Base-by-base conservation (phyloP, 176 grass and related monocot species). In the Tillandsia fasciculata region DNA sequence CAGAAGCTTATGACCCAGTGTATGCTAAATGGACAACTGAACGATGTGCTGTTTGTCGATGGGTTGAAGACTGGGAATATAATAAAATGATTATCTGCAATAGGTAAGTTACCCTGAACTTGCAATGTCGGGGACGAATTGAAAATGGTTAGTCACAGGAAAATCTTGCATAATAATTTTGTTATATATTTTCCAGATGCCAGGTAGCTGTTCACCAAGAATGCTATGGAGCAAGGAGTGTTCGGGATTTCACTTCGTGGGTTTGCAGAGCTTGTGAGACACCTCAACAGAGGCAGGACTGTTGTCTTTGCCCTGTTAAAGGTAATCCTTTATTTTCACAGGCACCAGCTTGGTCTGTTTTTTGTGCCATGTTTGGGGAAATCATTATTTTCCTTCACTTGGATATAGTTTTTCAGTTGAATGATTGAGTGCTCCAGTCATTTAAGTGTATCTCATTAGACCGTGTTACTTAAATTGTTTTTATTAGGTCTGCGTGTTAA, bases 41-140 rank as follows among this genome's bases (percentile, higher is more conserved):
- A 79, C 79, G 81, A 50, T 97, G 94, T 75, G 89, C 94, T 64
- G 81, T 99, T 78, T 99, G 94, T 70, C 75, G 94, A 71, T 92
- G 94, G 94, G 83, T 99, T 83, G 89, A 93, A 72, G 94, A 99
- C 70, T 99, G 94, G 94, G 94, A 99, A 69, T 90, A 93, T 76
- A 99, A 99, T 53, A 93, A 99, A 83, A 93, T 99, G 65, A 99
- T 99, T 18, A 93, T 99, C 65, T 99, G 94, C 81, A 99, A 99
- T 77, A 90, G 94, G 94, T 88, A 82, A 52, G 67, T 86, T 64
- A 54, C 63, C 17, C 56, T 61, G 33, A 42, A 42, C 4, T 42
- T 42, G 33, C 33, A 42, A 42, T 42, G 33, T 42, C 7, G 33
- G 33, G 4, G 33, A 42, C 33, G 7, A 42, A 7, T 42, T 42